Base-by-base conservation (phyloP, 257 asterid genomes). In the Solanum appendiculatum region DNA sequence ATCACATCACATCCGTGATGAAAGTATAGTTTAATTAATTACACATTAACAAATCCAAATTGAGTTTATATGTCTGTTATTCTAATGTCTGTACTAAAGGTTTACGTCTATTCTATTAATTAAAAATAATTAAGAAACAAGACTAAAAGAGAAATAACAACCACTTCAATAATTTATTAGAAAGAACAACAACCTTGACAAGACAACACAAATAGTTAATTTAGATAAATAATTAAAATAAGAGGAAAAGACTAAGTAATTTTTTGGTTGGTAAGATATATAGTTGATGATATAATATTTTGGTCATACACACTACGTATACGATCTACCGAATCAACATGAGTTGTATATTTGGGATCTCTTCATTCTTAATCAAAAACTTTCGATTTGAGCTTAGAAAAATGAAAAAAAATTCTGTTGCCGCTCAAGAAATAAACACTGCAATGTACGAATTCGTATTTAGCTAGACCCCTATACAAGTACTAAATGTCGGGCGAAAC, bases 381-480 rank as follows among this genome's bases (percentile, higher is more conserved):
- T 8, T 58, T 6, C 2, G 12, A 0, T 3, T 56, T 21, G 1
- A 51, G 9, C n/a, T 1, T 2, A 51, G 23, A 16, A 51, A 46
- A 51, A 2, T 1, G 3, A n/a, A n/a, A n/a, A n/a, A n/a, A n/a
- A n/a, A n/a, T n/a, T n/a, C n/a, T n/a, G n/a, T n/a, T n/a, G n/a
- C n/a, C n/a, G n/a, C n/a, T n/a, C n/a, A n/a, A n/a, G n/a, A n/a
- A n/a, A n/a, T n/a, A n/a, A n/a, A n/a, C 9, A 18, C 1, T 20
- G 6, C 9, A 58, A 21, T 58, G 5, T 23, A 6, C 0, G 6
- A 58, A 8, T 21, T 7, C 0, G 5, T 8, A 20, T 58, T 21
- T 23, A 58, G 0, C 0, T 16, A 0, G 3, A 51, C 0, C 0
- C 2, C 27, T 20, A 20, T 56, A 54, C 0, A 54, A 20, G 0